Conservation (phyloP, 1,139 yeast genomes). For the Candida anutae region DNA sequence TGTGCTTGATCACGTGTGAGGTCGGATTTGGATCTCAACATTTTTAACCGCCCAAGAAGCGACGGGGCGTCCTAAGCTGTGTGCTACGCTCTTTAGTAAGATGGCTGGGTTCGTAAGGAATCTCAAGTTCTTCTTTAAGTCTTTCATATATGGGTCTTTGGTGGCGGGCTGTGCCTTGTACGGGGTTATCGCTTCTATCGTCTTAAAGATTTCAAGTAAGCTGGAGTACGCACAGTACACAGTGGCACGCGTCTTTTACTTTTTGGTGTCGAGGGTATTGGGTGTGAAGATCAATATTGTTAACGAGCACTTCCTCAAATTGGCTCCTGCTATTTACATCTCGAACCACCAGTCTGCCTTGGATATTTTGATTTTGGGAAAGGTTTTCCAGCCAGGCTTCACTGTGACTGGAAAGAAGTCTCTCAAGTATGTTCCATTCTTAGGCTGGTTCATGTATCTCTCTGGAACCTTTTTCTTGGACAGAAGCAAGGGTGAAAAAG, state of each 20-base stretch:
- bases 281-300: constrained; percentile 66
- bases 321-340: constrained; percentile 75
- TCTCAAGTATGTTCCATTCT: constrained; percentile 77
- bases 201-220: constrained; percentile 63
- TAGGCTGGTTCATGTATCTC: constrained; percentile 92
- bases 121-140: constrained; percentile 48
- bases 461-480: constrained; percentile 90
- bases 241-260: constrained; percentile 77
- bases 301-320: constrained; percentile 43
- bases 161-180: constrained; percentile 58
- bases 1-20: too few species aligned
- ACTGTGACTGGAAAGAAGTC: constrained; percentile 90
- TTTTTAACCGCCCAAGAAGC: too few species aligned
- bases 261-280: constrained; percentile 48
- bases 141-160: constrained; percentile 44
- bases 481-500: constrained; percentile 69
- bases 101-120: constrained; percentile 6
- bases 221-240: constrained; percentile 81
- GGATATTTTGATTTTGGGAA: constrained; percentile 75
- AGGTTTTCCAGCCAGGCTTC: constrained; percentile 78
- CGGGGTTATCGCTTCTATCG: constrained; percentile 70
- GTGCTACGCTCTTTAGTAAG: too few species aligned
- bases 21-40: too few species aligned
- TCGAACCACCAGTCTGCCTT: constrained; percentile 90
- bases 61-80: too few species aligned